Evolutionary conservation across 495 filamentous ascomycete genomes (phyloP), one percentile per base, ranked within the genome.

Genomic region (Penicillium turbatum): DNA sequence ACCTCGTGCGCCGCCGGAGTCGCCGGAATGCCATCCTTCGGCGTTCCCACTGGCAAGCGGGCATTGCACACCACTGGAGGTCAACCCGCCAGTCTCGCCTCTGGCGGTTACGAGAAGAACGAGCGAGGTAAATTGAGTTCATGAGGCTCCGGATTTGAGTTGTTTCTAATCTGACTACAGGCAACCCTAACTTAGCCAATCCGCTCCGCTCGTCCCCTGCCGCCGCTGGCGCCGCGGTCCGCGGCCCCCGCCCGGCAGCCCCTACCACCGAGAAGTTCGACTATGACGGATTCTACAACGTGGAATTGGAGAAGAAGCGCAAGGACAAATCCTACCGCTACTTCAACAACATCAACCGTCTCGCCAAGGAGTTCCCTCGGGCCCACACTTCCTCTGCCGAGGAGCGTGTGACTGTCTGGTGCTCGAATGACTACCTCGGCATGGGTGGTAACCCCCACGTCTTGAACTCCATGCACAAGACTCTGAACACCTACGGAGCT

Each of bases 271-370:
- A 70, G 43, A 88, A 83, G 55, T 97, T 96, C 70, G 78, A 97
- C 71, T 98, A 98, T 60, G 82, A 96, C 60, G 85, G 67, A 43
- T 98, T 97, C 77, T 98, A 97, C 73, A 67, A 85, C 32, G 71
- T 70, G 36, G 92, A 98, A 67, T 73, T 98, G 53, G 90, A 95
- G 60, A 97, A 96, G 84, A 98, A 98, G 74, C 95, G 95, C 82
- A 91, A 96, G 78, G 95, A 98, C 79, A 97, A 96, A 76, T 95
- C 90, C 34, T 98, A 98, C 77, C 89, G 93, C 61, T 97, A 98
- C 78, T 98, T 98, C 82, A 98, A 98, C 79, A 98, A 98, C 78
- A 98, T 98, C 84, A 98, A 98, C 67, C 89, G 93, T 19, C 79
- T 98, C 53, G 93, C 95, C 51, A 86, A 95, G 74, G 89, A 97